Conservation (phyloP, 2,329 filamentous ascomycete species). For the Tricladium varicosporioides region DNA sequence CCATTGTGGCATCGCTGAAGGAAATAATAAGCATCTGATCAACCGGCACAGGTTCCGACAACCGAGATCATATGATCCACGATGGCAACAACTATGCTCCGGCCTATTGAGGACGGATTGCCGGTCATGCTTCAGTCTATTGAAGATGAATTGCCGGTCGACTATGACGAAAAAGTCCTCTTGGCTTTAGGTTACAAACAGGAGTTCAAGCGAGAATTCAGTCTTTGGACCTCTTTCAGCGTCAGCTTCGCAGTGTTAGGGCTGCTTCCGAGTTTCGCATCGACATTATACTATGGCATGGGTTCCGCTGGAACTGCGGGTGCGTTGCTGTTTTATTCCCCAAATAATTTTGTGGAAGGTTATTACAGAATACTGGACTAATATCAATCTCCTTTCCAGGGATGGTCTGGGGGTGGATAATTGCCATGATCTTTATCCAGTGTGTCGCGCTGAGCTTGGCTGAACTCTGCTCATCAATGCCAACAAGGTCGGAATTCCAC, state of each 20-base stretch:
- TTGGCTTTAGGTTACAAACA: constrained; percentile 41
- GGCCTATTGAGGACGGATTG: too few species aligned
- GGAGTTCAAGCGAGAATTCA: constrained; percentile 63
- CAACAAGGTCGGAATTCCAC: constrained; percentile 49
- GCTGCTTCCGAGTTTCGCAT: constrained; percentile 68
- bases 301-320: constrained; percentile 29
- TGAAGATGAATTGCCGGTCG: neutral
- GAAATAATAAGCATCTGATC: neutral
- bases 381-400: constrained; percentile 43
- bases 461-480: constrained; percentile 72
- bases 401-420: constrained; percentile 75
- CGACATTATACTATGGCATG: constrained; percentile 69
- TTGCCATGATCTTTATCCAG: constrained; percentile 71
- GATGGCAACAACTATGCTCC: constrained; percentile 4
- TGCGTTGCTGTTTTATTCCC: constrained; percentile 51
- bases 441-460: constrained; percentile 68
- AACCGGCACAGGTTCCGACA: neutral
- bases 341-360: constrained; percentile 42
- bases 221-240: constrained; percentile 71
- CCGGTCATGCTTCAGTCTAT: too few species aligned
- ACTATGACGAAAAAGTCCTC: constrained; percentile 12
- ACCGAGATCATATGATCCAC: constrained; percentile 2
- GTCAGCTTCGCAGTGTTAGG: constrained; percentile 60
- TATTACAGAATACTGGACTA: constrained; percentile 7
- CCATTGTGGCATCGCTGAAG: neutral